Evolutionary conservation across 2,329 filamentous ascomycete genomes (phyloP), one percentile per base, ranked within the genome.

Genomic region (Fusarium nanum): DNA sequence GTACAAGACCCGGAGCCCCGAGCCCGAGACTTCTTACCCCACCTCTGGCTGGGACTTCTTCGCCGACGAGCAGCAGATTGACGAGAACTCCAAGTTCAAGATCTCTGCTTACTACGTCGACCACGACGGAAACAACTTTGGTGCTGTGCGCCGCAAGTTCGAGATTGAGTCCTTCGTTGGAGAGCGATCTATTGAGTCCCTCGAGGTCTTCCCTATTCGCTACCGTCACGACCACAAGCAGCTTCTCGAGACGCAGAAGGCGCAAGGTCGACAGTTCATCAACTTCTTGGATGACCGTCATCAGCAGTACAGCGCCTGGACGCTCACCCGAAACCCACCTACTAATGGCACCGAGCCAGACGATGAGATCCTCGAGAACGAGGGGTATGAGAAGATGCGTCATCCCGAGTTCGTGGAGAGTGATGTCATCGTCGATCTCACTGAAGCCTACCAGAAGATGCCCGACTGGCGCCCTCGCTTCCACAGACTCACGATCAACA

Each of bases 361-460:
- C 1, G 72, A 76, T 1, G 80, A 81, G 63, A 78, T 79, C 6
- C 73, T 81, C 10, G 60, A 77, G 1, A 71, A 70, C 10, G 74
- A 76, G 41, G 68, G 76, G 18, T 77, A 80, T 16, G 64, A 74
- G 50, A 76, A 76, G 72, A 78, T 78, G 76, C 79, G 78, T 0
- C 80, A 82, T 28, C 78, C 78, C 0, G 80, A 82, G 64, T 80
- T 79, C 18, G 77, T 83, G 4, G 80, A 83, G 59, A 81, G 80
- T 47, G 80, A 83, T 25, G 79, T 83, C n/a, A 81, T 83, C 10
- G 77, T 83, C 5, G 81, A 83, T 40, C 74, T 83, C n/a, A 76
- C 75, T 1, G 80, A 82, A 63, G 81, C 81, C 0, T 81, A 78
- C 56, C 79, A 82, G 67, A 78, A 76, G 68, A 78, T 79, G 56